A percentile compares a stretch with the other conserved stretches of the same genome.
Evolutionary conservation across 2,329 filamentous ascomycete genomes (phyloP).

Genomic region (Ceratocystis huliohia): DNA sequence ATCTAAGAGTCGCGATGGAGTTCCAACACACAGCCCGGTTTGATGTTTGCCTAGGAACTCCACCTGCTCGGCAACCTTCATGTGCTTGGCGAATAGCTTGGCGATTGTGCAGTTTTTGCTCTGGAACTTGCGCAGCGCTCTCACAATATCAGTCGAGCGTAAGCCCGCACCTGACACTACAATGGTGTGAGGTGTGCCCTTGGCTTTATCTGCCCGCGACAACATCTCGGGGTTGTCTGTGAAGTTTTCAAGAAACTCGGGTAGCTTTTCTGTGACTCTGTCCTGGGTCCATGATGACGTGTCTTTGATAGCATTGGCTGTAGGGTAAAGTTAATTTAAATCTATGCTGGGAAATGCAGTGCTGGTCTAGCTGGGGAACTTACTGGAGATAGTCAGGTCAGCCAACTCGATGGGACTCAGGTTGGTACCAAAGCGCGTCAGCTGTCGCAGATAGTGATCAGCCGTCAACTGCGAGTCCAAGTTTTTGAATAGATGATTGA

Average conservation of each 20-base stretch:
- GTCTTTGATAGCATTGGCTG: constrained; percentile 64
- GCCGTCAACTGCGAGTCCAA: constrained; percentile 77
- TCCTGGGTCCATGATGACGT: constrained; percentile 59
- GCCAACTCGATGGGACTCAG: constrained; percentile 73
- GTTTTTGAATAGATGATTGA: constrained; percentile 67
- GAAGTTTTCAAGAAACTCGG: constrained; percentile 58
- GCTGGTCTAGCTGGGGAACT: constrained; percentile 21
- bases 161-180: constrained; percentile 77
- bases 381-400: constrained; percentile 69
- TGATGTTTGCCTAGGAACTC: constrained; percentile 56
- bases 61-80: constrained; percentile 82
- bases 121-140: constrained; percentile 64
- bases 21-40: constrained; percentile 81
- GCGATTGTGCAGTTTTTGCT: constrained; percentile 65
- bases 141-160: constrained; percentile 72
- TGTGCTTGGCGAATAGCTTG: constrained; percentile 96
- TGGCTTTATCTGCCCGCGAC: constrained; percentile 51
- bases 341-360: not conserved
- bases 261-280: constrained; percentile 38
- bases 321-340: not conserved
- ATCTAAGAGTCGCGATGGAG: constrained; percentile 69
- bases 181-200: constrained; percentile 70
- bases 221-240: constrained; percentile 46
- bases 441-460: constrained; percentile 72
- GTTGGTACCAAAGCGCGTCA: constrained; percentile 64